Percentiles rank a stretch among this genome's conserved stretches.
phyloP scores from a whole-genome alignment of 495 filamentous ascomycete genomes.

The Trypethelium eluteriae region DNA sequence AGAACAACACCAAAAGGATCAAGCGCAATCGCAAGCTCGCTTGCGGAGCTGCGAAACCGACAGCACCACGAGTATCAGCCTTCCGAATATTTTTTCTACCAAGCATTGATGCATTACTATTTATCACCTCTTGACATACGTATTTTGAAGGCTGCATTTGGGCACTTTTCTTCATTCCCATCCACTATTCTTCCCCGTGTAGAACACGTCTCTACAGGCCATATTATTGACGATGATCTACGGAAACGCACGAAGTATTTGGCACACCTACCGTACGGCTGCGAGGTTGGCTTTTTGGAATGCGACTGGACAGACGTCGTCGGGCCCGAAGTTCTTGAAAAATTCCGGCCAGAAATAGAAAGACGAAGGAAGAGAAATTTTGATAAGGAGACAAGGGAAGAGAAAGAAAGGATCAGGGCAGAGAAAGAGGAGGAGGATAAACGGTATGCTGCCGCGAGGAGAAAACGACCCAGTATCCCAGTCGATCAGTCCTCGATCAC shows the following conservation, averaged over 20 bases:
- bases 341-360: constrained; percentile 70
- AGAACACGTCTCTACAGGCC: constrained; percentile 83
- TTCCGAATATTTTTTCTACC: constrained; percentile 74
- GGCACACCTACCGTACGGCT: constrained; percentile 82
- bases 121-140: constrained; percentile 90
- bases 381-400: constrained; percentile 83
- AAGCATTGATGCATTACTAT: constrained; percentile 82
- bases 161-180: constrained; percentile 73
- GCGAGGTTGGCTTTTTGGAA: constrained; percentile 87
- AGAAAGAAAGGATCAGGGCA: constrained; percentile 79
- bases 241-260: constrained; percentile 85
- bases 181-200: constrained; percentile 84
- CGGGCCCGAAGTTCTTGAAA: constrained; percentile 59
- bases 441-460: constrained; percentile 31
- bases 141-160: constrained; percentile 85
- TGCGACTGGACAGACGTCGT: constrained; percentile 97
- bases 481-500: constrained; percentile 28
- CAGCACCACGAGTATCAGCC: constrained; percentile 35
- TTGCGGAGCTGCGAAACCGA: constrained; percentile 38
- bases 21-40: constrained; percentile 27
- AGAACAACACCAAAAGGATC: not conserved
- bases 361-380: constrained; percentile 67
- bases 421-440: constrained; percentile 67
- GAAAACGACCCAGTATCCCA: constrained; percentile 30
- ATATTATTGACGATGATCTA: constrained; percentile 83